Base-by-base conservation (phyloP, 2,329 filamentous ascomycete species). In the Diaporthe citri region DNA sequence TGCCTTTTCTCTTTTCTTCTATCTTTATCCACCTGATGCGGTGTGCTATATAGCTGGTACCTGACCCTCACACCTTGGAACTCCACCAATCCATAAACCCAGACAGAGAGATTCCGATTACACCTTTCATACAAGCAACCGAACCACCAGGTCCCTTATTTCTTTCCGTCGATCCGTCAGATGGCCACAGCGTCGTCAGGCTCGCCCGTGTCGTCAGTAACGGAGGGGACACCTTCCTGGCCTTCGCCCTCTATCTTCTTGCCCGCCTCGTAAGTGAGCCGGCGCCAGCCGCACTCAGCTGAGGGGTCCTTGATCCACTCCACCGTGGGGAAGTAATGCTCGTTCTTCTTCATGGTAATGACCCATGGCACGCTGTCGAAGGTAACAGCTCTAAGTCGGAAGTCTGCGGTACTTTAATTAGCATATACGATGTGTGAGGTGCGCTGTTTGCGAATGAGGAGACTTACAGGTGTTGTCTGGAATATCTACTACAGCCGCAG, bases 331-430 rank as follows among this genome's bases (percentile, higher is more conserved):
- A 93, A 94, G 83, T 99, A 99, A 84, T 99, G 97, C 82, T 99
- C 96, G 80, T 98, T 98, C 90, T 98, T 98, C 92, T 99, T 99
- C 94, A 99, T 98, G 12, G 97, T 99, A 52, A 97, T 95, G n/a
- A 99, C 95, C 95, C 97, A 99, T 4, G 96, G 96, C 13, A 99
- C 95, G 80, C 97, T 97, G 83, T 99, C 97, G 81, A 99, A 99
- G 0, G 97, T 98, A 83, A 98, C 95, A n/a, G 97, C 95, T 83
- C 96, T 96, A 71, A 99, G 89, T 25, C 97, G 93, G 91, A 99
- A 99, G 85, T 99, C 92, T 93, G 74, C 41, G 1, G 43, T n/a
- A 25, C n/a, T 51, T 15, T 34, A 72, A 74, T 81, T 76, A 81
- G 78, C 62, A 46, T 74, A 39, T 20, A 3, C 20, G 39, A 25